Evolutionary conservation across 2,329 filamentous ascomycete species (phyloP).

Genomic region (Ophiostoma australiae): DNA sequence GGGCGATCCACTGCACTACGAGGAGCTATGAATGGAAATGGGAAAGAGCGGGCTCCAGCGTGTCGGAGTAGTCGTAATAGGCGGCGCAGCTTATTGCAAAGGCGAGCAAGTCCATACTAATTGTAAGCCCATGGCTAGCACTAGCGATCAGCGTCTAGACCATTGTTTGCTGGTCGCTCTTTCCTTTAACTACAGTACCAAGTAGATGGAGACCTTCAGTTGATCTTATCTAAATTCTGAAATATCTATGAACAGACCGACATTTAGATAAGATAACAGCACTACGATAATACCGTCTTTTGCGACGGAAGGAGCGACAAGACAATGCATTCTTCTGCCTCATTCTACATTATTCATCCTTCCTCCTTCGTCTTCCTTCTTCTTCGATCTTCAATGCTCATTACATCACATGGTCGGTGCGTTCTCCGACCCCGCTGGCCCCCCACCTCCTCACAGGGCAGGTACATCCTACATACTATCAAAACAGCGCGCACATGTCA

Average conservation of each 20-base stretch:
- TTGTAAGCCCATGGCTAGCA: background rate
- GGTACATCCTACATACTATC: background rate
- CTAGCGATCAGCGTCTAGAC: background rate
- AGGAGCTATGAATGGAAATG: background rate
- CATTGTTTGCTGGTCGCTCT: slow-evolving; percentile 7
- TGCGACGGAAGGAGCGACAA: background rate
- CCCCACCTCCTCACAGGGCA: slow-evolving; percentile 9
- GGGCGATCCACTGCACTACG: slow-evolving; percentile 7
- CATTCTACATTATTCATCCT: background rate
- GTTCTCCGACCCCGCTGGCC: slow-evolving; percentile 17
- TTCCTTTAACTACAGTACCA: background rate
- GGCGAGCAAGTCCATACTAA: too few relatives aligned
- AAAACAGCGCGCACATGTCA: slow-evolving; percentile 2
- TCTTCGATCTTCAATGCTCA: background rate
- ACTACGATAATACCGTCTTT: background rate
- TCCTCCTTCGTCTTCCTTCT: background rate
- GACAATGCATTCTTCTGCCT: background rate
- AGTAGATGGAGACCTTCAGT: background rate
- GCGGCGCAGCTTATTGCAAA: background rate
- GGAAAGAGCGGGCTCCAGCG: background rate
- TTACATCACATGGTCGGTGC: slow-evolving; percentile 20
- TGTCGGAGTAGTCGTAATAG: slow-evolving; percentile 2
- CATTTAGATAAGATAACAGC: background rate
- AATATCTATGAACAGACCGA: background rate
- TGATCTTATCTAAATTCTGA: background rate